Conservation (phyloP, 352 stramenopile species). For the Phytophthora citricola region DNA sequence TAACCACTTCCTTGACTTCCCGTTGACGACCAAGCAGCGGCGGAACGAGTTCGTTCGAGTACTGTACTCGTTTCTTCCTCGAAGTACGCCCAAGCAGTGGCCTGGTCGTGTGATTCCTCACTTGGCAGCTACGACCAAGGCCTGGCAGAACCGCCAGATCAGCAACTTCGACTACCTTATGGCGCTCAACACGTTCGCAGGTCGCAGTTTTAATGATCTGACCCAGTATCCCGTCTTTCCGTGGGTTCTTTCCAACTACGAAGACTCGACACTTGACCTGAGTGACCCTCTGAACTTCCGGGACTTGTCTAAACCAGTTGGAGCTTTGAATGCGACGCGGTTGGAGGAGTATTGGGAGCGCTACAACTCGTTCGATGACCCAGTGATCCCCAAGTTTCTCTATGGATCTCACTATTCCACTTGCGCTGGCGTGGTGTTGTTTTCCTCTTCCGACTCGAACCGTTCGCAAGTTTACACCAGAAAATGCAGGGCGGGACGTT, state of each 20-base stretch:
- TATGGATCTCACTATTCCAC: conserved; percentile 98
- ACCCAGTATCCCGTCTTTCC: conserved; percentile 97
- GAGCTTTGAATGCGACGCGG: conserved; percentile 94
- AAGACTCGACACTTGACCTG: conserved; percentile 72
- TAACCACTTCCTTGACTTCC: conserved; percentile 87
- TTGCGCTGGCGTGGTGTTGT: conserved; percentile 96
- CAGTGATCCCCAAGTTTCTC: conserved; percentile 90
- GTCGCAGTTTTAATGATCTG: conserved; percentile 92
- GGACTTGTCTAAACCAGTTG: conserved; percentile 98
- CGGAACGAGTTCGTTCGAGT: conserved; percentile 79
- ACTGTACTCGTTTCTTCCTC: conserved; percentile 80
- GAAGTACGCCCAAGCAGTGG: conserved; percentile 79
- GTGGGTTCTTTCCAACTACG: conserved; percentile 89
- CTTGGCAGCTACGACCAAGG: conserved; percentile 66
- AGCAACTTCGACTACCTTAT: conserved; percentile 98
- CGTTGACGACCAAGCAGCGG: conserved; percentile 67
- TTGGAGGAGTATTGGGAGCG: conserved; percentile 95
- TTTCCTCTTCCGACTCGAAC: conserved; percentile 98
- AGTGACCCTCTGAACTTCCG: conserved; percentile 93
- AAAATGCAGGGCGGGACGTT: conserved; percentile 98
- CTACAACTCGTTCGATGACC: conserved; percentile 93
- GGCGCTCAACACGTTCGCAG: conserved; percentile 92
- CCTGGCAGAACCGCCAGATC: conserved; percentile 81
- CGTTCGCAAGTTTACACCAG: conserved; percentile 96
- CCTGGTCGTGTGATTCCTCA: conserved; percentile 59